phyloP scores from a whole-genome alignment of 2,329 filamentous ascomycete genomes.

The Pestalotiopsis sp. region DNA sequence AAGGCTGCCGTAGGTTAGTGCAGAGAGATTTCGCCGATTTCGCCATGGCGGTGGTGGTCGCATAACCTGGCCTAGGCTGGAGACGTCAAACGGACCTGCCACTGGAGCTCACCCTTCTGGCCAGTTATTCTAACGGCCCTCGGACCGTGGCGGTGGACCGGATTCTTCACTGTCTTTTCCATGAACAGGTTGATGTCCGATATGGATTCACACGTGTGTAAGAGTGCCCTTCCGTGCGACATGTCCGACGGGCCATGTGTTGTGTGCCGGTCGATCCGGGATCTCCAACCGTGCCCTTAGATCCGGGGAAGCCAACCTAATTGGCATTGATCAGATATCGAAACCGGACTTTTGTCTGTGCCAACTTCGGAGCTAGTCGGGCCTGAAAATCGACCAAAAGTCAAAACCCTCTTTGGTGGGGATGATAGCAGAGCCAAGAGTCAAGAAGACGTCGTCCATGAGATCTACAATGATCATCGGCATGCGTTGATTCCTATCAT shows the following conservation, averaged over 20 bases:
- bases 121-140: not conserved
- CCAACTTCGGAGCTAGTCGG: not conserved
- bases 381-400: not conserved
- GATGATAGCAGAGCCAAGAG: not conserved
- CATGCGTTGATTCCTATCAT: not conserved
- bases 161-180: not conserved
- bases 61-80: not conserved
- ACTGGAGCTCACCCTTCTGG: not conserved
- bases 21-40: not conserved
- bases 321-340: not conserved
- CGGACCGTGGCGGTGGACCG: not conserved
- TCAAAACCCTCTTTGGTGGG: constrained; percentile 5
- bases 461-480: not conserved
- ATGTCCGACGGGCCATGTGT: not conserved
- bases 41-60: not conserved
- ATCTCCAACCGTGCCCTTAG: constrained; percentile 1
- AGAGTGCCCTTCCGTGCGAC: not conserved
- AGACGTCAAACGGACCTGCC: not conserved
- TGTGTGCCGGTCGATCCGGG: constrained; percentile 5
- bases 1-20: not conserved
- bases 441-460: not conserved
- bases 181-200: not conserved
- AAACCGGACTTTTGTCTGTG: not conserved
- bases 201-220: not conserved
- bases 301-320: constrained; percentile 10